phyloP scores from a whole-genome alignment of 768 basidiomycete genomes.

The Pleurotus ostreatus region DNA sequence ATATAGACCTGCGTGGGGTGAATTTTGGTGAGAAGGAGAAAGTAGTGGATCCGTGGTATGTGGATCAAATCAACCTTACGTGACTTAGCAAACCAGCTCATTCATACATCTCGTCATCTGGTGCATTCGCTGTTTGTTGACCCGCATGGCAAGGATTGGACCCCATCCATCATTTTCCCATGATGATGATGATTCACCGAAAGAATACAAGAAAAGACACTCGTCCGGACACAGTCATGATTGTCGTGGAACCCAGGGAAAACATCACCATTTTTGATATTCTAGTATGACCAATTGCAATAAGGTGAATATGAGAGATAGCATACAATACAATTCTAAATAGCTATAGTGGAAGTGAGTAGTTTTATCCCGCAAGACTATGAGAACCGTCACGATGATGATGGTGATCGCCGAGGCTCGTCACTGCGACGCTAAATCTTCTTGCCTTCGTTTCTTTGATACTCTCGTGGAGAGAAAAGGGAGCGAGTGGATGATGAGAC shows the following conservation, averaged over 20 bases:
- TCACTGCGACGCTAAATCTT: no score
- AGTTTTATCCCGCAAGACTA: no score
- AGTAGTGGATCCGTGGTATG: constrained; percentile 3
- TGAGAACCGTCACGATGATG: no score
- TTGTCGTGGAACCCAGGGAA: neutral
- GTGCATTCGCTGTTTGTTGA: neutral
- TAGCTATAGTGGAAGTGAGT: no score
- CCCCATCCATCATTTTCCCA: neutral
- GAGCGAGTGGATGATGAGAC: no score
- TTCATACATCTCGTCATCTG: neutral
- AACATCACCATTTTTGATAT: no score
- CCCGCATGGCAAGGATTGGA: neutral
- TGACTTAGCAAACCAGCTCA: constrained; percentile 1
- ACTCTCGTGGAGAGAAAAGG: no score
- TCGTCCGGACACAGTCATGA: neutral
- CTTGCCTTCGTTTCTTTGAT: no score
- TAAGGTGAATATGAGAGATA: no score
- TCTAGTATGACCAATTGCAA: no score
- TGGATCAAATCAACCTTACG: constrained; percentile 1
- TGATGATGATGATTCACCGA: constrained; percentile 7
- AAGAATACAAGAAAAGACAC: neutral
- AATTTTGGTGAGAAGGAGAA: constrained; percentile 1
- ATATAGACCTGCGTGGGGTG: neutral
- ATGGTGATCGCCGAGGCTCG: no score
- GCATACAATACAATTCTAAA: no score